phyloP scores from a whole-genome alignment of 495 filamentous ascomycete genomes.

The Sphaerosporella brunnea region DNA sequence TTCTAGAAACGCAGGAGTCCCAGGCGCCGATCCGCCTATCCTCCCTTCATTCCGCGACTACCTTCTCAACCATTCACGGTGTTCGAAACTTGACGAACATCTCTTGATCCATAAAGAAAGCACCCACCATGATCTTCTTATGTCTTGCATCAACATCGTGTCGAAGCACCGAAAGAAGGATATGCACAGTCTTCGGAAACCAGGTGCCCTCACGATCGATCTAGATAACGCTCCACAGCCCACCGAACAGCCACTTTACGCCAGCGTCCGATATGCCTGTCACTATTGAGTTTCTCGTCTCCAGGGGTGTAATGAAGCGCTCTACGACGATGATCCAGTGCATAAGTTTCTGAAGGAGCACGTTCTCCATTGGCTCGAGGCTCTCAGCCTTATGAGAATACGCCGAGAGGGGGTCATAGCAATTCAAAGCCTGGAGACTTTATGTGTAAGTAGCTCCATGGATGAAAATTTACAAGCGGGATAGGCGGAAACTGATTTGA shows the following conservation, averaged over 20 bases:
- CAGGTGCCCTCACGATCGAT: conserved; percentile 16
- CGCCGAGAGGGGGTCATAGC: conserved; percentile 7
- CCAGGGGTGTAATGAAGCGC: conserved; percentile 17
- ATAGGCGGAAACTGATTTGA: too few species aligned
- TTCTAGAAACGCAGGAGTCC: background rate
- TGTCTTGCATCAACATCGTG: conserved; percentile 27
- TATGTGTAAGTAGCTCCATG: background rate
- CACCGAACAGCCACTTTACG: conserved; percentile 22
- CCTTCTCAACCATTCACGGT: conserved; percentile 17
- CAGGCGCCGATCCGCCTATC: conserved; percentile 18
- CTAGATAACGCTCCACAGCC: too few species aligned
- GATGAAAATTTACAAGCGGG: background rate
- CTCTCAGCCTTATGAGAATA: conserved; percentile 15
- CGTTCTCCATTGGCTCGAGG: conserved; percentile 21
- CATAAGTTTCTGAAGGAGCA: conserved; percentile 8
- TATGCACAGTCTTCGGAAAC: conserved; percentile 27
- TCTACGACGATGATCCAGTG: conserved; percentile 20
- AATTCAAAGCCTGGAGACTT: background rate
- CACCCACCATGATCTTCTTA: conserved; percentile 9
- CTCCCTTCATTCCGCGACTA: conserved; percentile 13
- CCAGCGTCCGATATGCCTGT: conserved; percentile 16
- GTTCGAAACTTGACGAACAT: background rate
- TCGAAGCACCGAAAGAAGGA: conserved; percentile 24
- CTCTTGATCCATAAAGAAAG: conserved; percentile 26
- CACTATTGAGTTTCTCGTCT: conserved; percentile 30